Base-by-base conservation (phyloP, 2,329 filamentous ascomycete species). In the Epichloe festucae region DNA sequence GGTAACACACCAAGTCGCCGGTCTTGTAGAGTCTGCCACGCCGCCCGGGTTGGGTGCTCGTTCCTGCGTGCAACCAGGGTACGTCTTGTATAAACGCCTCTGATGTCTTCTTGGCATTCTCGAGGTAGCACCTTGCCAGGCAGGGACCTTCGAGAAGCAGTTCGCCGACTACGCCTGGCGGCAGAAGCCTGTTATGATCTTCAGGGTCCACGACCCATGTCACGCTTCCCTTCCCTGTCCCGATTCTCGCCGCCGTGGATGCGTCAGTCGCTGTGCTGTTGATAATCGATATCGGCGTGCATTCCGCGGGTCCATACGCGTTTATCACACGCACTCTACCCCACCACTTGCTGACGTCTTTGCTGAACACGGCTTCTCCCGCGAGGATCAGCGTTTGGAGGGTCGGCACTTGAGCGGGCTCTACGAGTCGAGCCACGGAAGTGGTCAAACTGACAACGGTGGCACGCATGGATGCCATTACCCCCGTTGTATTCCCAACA, bases 1-100 rank as follows among this genome's bases (percentile, higher is more conserved):
- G 60, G 23, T 73, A 73, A 38, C 60, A 61, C 3, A 65, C 73
- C 14, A 76, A 61, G 53, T 77, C 74, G 4, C 74, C 74, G 1
- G 74, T 75, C 50, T 70, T 71, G 57, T 75, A 77, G 10, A 70
- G 52, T 2, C 8, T 45, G 54, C 47, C 47, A 27, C n/a, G 50
- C 73, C 67, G 48, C 5, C 47, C 47, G 11, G 10, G 34, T 3
- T 11, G 46, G 11, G 11, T 48, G 7, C 23, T 27, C 17, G 27
- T 31, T 31, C 27, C 27, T 31, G 8, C 27, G 27, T 31, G 27
- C 27, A 31, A 31, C 27, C 27, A 21, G 21, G 11, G 21, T 59
- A 52, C 77, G 77, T 43, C 73, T 71, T 21, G 77, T 67, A 14
- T 65, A 62, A 6, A 54, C 15, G 17, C 21, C 7, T 6, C 23